These are phyloP conservation scores for Yamadazyma sp. DNA, from an alignment of 1,139 yeast species.

Conservation along the genomic window DNA sequence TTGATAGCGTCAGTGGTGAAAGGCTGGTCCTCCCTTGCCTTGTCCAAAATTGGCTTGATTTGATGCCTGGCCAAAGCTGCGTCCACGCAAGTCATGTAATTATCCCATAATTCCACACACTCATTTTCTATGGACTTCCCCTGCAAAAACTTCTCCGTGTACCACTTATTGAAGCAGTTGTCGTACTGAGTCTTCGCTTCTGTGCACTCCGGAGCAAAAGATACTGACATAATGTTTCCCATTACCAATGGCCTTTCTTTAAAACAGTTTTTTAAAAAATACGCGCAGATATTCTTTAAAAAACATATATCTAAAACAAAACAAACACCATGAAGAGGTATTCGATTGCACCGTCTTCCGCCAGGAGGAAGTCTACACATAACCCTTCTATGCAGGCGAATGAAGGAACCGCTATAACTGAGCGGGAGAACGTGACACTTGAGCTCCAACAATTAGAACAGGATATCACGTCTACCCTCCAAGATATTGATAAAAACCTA, in stretches of 20 bases:
- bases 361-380: slow-evolving; percentile 36
- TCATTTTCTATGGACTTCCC: slow-evolving; percentile 78
- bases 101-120: slow-evolving; percentile 87
- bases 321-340: slow-evolving; percentile 33
- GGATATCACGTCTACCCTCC: slow-evolving; percentile 74
- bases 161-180: slow-evolving; percentile 92
- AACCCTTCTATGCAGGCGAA: slow-evolving; percentile 12
- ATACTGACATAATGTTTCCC: slow-evolving; percentile 86
- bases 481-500: slow-evolving; percentile 74
- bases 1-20: slow-evolving; percentile 46
- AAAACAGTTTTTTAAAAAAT: no score
- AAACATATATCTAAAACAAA: background rate
- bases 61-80: slow-evolving; percentile 71
- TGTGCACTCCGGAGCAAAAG: slow-evolving; percentile 97
- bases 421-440: slow-evolving; percentile 35
- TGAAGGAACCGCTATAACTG: slow-evolving; percentile 9
- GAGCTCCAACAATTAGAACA: slow-evolving; percentile 78
- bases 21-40: slow-evolving; percentile 90
- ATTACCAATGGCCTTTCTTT: slow-evolving; percentile 26
- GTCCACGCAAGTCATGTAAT: slow-evolving; percentile 82
- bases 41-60: slow-evolving; percentile 81
- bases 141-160: slow-evolving; percentile 80
- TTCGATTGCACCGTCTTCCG: slow-evolving; percentile 40
- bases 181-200: slow-evolving; percentile 82
- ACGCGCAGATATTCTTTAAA: no score